Percentiles rank a stretch among this genome's conserved stretches.
Evolutionary conservation across 73 alveolate genomes (phyloP).

Genomic region (Breviolum minutum): DNA sequence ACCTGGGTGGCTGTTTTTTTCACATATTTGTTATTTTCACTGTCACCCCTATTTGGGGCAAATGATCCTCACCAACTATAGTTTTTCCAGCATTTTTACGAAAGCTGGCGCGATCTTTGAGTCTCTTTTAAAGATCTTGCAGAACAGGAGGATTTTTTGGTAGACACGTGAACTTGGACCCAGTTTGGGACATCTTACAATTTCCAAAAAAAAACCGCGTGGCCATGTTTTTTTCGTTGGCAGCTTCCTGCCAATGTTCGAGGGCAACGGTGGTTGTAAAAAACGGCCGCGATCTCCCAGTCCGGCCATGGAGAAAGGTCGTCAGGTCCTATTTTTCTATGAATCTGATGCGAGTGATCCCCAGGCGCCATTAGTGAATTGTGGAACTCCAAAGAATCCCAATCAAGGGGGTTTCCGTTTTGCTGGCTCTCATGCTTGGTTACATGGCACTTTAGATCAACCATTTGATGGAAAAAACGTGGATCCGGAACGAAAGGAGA

Average conservation of each 20-base stretch:
- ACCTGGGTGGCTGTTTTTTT: no score
- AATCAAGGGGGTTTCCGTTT: constrained; percentile 44
- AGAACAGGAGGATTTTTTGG: no score
- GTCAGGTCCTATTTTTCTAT: constrained; percentile 71
- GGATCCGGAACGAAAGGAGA: constrained; percentile 55
- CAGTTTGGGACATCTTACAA: no score
- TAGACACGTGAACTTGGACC: no score
- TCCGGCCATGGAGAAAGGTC: constrained; percentile 40
- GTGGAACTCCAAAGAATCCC: constrained; percentile 27
- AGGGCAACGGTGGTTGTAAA: constrained; percentile 12
- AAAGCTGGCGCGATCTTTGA: no score
- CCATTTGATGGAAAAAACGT: not conserved
- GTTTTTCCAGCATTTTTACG: no score
- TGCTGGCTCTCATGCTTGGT: constrained; percentile 75
- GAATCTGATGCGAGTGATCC: constrained; percentile 82
- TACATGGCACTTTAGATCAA: constrained; percentile 58
- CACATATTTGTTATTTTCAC: no score
- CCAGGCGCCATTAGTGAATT: constrained; percentile 29
- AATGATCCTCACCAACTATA: no score
- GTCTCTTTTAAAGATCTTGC: no score
- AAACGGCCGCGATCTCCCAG: constrained; percentile 14
- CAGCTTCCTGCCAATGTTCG: constrained; percentile 5
- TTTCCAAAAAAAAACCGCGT: no score
- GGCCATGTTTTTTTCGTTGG: no score
- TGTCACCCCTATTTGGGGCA: no score